Evolutionary conservation across 352 stramenopile species (phyloP).

Genomic region (Phytophthora idaei): DNA sequence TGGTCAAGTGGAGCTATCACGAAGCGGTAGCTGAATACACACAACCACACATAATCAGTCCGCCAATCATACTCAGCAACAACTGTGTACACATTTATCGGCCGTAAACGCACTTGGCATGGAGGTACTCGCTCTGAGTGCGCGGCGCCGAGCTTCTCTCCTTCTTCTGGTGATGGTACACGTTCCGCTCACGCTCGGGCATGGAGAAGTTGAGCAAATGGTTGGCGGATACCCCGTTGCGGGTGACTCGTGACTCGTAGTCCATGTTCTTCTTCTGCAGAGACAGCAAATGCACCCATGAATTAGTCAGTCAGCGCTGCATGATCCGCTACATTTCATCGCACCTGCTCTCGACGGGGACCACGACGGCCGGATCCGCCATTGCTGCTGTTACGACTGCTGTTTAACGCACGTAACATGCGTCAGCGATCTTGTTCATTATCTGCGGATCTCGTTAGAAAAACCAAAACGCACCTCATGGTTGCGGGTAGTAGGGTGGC

Average conservation of each 20-base stretch:
- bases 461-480: slow-evolving; percentile 50
- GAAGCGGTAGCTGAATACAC: slow-evolving; percentile 71
- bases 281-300: not conserved
- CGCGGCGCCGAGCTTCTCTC: slow-evolving; percentile 69
- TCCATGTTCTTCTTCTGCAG: slow-evolving; percentile 59
- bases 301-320: slow-evolving; percentile 16
- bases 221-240: slow-evolving; percentile 78
- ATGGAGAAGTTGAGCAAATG: slow-evolving; percentile 87
- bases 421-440: slow-evolving; percentile 1
- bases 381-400: slow-evolving; percentile 34
- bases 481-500: slow-evolving; percentile 9
- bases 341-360: slow-evolving; percentile 47
- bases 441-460: not conserved
- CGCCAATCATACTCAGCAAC: not conserved
- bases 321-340: slow-evolving; percentile 2
- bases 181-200: slow-evolving; percentile 67
- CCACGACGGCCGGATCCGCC: slow-evolving; percentile 34
- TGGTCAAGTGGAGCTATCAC: slow-evolving; percentile 67
- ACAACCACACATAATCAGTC: not conserved
- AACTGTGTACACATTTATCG: not conserved
- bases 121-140: slow-evolving; percentile 85
- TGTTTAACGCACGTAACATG: slow-evolving; percentile 14
- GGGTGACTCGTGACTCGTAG: slow-evolving; percentile 60
- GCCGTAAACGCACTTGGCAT: slow-evolving; percentile 70
- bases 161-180: slow-evolving; percentile 52